Evolutionary conservation across 306 rosid genomes (phyloP).

Genomic region (Medicago truncatula): DNA sequence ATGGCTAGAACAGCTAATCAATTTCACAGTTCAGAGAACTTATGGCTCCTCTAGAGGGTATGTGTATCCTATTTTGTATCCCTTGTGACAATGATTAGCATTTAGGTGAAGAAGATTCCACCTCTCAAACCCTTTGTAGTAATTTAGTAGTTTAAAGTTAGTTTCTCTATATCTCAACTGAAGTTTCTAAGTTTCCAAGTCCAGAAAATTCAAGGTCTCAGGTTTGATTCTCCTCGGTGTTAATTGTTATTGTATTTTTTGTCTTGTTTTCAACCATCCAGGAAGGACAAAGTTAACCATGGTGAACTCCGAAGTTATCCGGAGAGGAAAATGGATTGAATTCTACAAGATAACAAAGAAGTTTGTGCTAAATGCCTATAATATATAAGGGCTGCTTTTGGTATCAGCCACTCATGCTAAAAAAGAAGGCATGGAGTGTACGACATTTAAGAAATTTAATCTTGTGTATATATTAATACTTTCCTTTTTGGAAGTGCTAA

Average conservation of each 20-base stretch:
- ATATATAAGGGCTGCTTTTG: background rate
- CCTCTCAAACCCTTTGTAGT: background rate
- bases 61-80: too few species aligned
- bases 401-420: constrained; percentile 17
- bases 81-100: background rate
- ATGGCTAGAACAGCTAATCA: too few species aligned
- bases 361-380: constrained; percentile 24
- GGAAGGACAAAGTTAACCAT: constrained; percentile 73
- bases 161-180: too few species aligned
- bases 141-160: too few species aligned
- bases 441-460: constrained; percentile 1
- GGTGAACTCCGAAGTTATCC: constrained; percentile 59
- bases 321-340: constrained; percentile 54
- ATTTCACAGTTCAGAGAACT: too few species aligned
- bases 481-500: constrained; percentile 13
- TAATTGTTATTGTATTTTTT: constrained; percentile 19
- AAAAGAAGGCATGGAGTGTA: constrained; percentile 11
- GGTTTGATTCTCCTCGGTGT: constrained; percentile 3
- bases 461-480: background rate
- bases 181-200: constrained; percentile 3
- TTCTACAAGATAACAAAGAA: constrained; percentile 44
- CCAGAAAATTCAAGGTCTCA: background rate
- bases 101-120: constrained; percentile 1
- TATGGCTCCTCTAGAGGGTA: too few species aligned
- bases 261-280: constrained; percentile 39